Evolutionary conservation across 1,284 basidiomycete species (phyloP), one percentile per base, ranked within the genome.

Genomic region (Puccinia sorghi): DNA sequence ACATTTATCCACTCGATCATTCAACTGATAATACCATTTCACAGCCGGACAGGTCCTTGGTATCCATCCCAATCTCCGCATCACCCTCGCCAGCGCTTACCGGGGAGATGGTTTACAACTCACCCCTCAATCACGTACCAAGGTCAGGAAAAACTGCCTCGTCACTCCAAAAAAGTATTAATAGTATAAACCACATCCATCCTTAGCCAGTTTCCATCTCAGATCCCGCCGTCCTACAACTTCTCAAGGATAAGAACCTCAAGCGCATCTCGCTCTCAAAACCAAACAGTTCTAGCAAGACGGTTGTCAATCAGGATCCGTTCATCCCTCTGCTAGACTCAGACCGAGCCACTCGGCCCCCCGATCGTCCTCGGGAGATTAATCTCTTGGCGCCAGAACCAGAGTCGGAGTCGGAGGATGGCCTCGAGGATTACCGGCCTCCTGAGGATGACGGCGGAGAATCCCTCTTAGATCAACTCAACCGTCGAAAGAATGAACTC

Each of bases 241-340:
- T 78, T 20, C 67, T 78, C 41, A 71, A 78, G 57, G 54, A 70
- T 43, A 71, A 78, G 39, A 71, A 70, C 37, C 46, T 78, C 43
- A 78, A 78, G 46, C 20, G 67, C 13, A 71, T 78, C 64, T 41
- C 39, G 25, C 56, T 78, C 9, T 72, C 67, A 11, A 69, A 61
- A 56, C 25, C 72, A 17, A 27, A 52, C 22, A 46, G 15, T 46
- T 11, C 1, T 46, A 8, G 22, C 8, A 39, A 39, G 25, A 3
- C 11, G 12, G 20, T 41, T 22, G 17, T 46, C 32, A 32, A 32
- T 32, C 6, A n/a, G 0, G 37, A 39, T 41, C 37, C 37, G 2
- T 72, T 72, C 39, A 72, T 70, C 48, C 67, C 67, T 15, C 67
- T 70, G 13, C 25, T 54, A 6, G 48, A 52, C 27, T 56, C 67